phyloP scores from a whole-genome alignment of 257 asterid genomes.

The Penstemon davidsonii region DNA sequence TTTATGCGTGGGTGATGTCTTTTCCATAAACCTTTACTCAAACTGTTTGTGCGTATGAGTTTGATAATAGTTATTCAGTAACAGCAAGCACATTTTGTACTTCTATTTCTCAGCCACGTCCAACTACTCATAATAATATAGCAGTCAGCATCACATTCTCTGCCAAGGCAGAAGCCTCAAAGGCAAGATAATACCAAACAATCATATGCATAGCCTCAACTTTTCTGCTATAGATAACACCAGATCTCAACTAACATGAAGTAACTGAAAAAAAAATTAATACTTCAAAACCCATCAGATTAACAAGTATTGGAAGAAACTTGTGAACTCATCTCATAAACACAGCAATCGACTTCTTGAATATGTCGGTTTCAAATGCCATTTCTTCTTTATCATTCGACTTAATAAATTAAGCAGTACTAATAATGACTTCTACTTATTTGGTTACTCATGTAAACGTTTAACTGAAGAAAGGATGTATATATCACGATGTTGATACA shows the following conservation, averaged over 20 bases:
- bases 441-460: neutral
- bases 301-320: neutral
- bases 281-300: no score
- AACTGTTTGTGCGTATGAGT: no score
- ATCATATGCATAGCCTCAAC: no score
- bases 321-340: neutral
- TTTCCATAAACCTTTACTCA: no score
- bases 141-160: slow-evolving; percentile 16
- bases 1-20: no score
- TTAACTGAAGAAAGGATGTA: no score
- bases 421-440: neutral
- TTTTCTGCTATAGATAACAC: no score
- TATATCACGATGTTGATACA: neutral
- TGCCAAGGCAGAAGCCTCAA: neutral
- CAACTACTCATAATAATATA: slow-evolving; percentile 1
- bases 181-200: slow-evolving; percentile 12
- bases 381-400: neutral
- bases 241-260: no score
- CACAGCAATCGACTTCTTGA: neutral
- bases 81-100: no score
- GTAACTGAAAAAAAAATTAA: no score
- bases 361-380: neutral
- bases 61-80: no score
- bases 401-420: neutral
- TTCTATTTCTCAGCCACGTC: no score